Evolutionary conservation across 2,329 filamentous ascomycete species (phyloP), one percentile per base, ranked within the genome.

Genomic region (Cadophora luteo-olivacea): DNA sequence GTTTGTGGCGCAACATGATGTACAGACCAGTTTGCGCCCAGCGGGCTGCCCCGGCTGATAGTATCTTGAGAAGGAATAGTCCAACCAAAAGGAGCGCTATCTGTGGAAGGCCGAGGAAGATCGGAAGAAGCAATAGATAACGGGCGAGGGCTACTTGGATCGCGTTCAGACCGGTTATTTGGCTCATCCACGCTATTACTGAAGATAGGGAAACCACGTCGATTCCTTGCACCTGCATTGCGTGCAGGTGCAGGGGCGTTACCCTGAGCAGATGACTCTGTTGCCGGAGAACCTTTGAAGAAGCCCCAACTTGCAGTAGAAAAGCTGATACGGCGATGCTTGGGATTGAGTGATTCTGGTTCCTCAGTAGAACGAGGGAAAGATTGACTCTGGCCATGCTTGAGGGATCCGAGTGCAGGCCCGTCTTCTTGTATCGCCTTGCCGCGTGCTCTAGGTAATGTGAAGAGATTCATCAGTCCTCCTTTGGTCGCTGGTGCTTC

Each of bases 71-170:
- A 81, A n/a, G 79, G 80, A 22, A 79, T 80, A 0, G 83, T 82
- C 78, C 89, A 91, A 80, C 91, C 93, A 69, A 94, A 92, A 29
- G 90, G 91, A 60, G 89, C 87, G 70, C 90, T 92, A 70, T 96
- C 93, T 1, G 91, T 92, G 0, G 92, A 94, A 6, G 92, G 93
- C 60, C 92, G 86, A 1, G 92, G 91, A 64, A 94, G 83, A 68
- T 92, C 91, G 5, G 85, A 85, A 0, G 90, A 92, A 16, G 88
- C 87, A 68, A 91, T 90, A 1, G 90, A 92, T 0, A 87, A 83
- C 14, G 92, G 91, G 22, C 91, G 84, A 0, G 92, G 90, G 77
- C 85, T 84, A 77, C 84, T 83, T 3, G 84, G 81, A 52, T 89
- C 86, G 48, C 85, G 82, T 22, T 89, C 87, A 25, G 86, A 84